Base-by-base conservation (phyloP, 495 filamentous ascomycete genomes). In the Neurospora terricola region DNA sequence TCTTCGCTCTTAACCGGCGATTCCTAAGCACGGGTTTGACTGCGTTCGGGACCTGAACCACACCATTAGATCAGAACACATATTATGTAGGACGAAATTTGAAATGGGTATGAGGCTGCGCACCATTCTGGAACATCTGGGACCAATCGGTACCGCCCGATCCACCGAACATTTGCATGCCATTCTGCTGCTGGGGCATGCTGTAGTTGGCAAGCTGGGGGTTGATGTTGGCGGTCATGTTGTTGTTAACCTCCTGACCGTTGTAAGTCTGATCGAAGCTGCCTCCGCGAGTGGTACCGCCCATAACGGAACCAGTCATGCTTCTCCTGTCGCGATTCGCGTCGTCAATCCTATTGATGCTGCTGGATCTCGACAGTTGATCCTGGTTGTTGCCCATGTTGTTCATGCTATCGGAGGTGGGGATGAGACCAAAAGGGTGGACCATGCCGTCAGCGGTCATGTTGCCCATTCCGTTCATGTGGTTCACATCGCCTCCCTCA, bases 51-150 rank as follows among this genome's bases (percentile, higher is more conserved):
- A 79, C 84, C 82, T 85, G 83, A 80, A 79, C 75, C 77, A 71
- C 80, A 82, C 81, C 75, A 81, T 86, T 86, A 82, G 90, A 85
- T 81, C 87, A 87, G 80, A 87, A 88, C 74, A 83, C 80, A 84
- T 83, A 27, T 85, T 81, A 88, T 86, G 82, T 88, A 89, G 78
- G 86, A 83, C 12, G 54, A 59, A 27, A 59, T 59, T 59, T 59
- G 48, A 59, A 30, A 59, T 59, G 48, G 54, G 27, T 62, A 30
- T 62, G 23, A 81, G 89, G 83, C 75, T 89, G 86, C 77, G 86
- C 84, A 83, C 86, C 88, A 82, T 89, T 83, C 85, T 91, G 90
- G 85, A 91, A 92, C 87, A 92, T 89, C 77, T 89, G 86, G 74
- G 90, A 85, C 90, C 90, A 93, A 81, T 92, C 90, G 73, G 77